Percentiles rank a stretch among this genome's conserved stretches.
phyloP scores from a whole-genome alignment of 2,329 filamentous ascomycete genomes.

The Penicillium brevicompactum region DNA sequence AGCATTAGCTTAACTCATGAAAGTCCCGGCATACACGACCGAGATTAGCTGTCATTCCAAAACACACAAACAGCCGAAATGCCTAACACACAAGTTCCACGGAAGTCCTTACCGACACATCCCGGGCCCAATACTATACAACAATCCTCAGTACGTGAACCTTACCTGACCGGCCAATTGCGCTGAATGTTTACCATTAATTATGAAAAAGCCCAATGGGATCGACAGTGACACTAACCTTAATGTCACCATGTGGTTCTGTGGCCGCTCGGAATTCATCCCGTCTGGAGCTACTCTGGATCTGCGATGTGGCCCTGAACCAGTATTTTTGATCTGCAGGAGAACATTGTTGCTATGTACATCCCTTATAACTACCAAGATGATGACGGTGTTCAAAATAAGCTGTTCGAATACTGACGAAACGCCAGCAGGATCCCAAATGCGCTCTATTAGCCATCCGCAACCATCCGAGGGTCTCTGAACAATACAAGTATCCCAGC shows the following conservation, averaged over 20 bases:
- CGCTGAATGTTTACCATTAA: not conserved
- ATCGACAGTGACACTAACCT: not conserved
- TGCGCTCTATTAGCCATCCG: not conserved
- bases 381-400: not conserved
- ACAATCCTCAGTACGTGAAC: not conserved
- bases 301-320: not conserved
- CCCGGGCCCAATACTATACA: not conserved
- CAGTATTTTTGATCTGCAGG: not conserved
- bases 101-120: constrained; percentile 1
- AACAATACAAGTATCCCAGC: not conserved
- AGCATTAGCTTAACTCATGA: no score
- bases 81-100: not conserved
- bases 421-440: not conserved
- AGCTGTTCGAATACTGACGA: not conserved
- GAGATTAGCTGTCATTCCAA: not conserved
- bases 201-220: not conserved
- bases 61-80: not conserved
- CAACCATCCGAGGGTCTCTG: not conserved
- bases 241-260: not conserved
- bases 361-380: not conserved
- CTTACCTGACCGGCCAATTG: not conserved
- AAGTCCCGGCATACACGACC: not conserved
- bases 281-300: not conserved
- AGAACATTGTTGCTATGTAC: not conserved
- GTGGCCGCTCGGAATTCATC: constrained; percentile 3